Evolutionary conservation across 2,329 filamentous ascomycete genomes (phyloP).

Genomic region (Stachybotrys echinatus): DNA sequence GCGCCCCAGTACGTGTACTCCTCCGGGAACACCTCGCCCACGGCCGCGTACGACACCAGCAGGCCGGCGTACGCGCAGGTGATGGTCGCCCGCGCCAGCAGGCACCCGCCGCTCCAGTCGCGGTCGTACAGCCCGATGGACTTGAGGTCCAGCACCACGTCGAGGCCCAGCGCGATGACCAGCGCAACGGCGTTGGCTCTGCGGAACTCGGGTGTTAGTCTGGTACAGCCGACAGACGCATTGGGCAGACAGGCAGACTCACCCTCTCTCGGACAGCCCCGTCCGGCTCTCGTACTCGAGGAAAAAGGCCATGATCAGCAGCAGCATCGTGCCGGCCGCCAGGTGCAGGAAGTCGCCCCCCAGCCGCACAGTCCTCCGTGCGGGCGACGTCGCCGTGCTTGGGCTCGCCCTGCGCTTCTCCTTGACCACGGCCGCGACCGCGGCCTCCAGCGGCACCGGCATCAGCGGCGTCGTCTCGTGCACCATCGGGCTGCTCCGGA

Average conservation of each 20-base stretch:
- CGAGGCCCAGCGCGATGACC: conserved; percentile 22
- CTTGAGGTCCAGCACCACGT: conserved; percentile 29
- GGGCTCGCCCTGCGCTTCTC: not conserved
- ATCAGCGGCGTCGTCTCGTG: conserved; percentile 16
- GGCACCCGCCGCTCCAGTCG: conserved; percentile 24
- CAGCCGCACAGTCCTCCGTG: conserved; percentile 19
- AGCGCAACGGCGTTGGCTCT: conserved; percentile 19
- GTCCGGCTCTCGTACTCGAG: conserved; percentile 17
- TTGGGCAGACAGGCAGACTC: not conserved
- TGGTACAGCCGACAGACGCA: not conserved
- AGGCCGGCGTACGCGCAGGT: conserved; percentile 27
- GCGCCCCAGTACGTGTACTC: conserved; percentile 32
- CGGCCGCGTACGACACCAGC: conserved; percentile 27
- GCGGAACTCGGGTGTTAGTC: not conserved
- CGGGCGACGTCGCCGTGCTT: conserved; percentile 14
- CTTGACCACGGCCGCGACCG: conserved; percentile 9
- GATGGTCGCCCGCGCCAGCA: conserved; percentile 22
- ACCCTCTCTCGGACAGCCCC: conserved; percentile 14
- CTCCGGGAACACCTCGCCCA: conserved; percentile 28
- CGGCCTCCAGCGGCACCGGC: conserved; percentile 6
- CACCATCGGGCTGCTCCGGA: conserved; percentile 9
- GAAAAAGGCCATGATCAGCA: conserved; percentile 25
- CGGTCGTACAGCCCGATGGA: conserved; percentile 23
- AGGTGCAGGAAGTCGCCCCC: conserved; percentile 23
- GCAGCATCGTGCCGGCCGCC: conserved; percentile 21